Conservation (phyloP, 768 basidiomycete species). For the Mycena galericulata region DNA sequence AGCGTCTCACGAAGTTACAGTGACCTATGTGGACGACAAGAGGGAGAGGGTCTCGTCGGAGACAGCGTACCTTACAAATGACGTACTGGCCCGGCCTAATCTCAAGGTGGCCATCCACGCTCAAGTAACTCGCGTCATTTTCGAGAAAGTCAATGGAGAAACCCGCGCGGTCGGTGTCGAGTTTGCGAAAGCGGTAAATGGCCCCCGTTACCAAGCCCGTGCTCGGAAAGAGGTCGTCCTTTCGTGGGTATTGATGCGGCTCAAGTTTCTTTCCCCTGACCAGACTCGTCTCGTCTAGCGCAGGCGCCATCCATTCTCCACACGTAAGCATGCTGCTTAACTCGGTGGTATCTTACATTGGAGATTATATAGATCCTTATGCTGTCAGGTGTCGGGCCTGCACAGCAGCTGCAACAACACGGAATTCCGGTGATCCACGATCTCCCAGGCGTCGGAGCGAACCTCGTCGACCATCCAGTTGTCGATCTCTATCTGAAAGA, state of each 20-base stretch:
- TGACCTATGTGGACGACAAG: slow-evolving; percentile 72
- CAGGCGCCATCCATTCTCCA: slow-evolving; percentile 70
- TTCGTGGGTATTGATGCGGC: slow-evolving; percentile 55
- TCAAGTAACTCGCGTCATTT: slow-evolving; percentile 68
- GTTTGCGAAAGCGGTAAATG: slow-evolving; percentile 55
- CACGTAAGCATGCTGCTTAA: slow-evolving; percentile 49
- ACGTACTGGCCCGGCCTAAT: slow-evolving; percentile 74
- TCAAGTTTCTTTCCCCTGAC: background rate
- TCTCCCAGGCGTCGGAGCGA: slow-evolving; percentile 79
- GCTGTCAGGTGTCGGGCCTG: slow-evolving; percentile 84
- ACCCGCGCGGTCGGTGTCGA: slow-evolving; percentile 73
- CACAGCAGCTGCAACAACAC: slow-evolving; percentile 62
- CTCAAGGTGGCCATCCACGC: slow-evolving; percentile 70
- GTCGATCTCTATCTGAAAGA: slow-evolving; percentile 68
- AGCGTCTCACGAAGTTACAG: slow-evolving; percentile 47
- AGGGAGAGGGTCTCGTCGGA: slow-evolving; percentile 72
- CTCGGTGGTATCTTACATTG: background rate
- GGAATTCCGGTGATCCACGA: slow-evolving; percentile 70
- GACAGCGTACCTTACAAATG: slow-evolving; percentile 72
- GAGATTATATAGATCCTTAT: slow-evolving; percentile 62
- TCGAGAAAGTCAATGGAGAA: slow-evolving; percentile 54
- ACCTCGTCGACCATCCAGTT: slow-evolving; percentile 79
- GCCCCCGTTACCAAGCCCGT: slow-evolving; percentile 55
- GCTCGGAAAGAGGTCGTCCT: slow-evolving; percentile 72
- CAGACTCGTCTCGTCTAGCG: slow-evolving; percentile 32